These are phyloP conservation scores for Pyrenopolyporus hunteri DNA, from an alignment of 495 filamentous ascomycete species.

Conservation along the genomic window DNA sequence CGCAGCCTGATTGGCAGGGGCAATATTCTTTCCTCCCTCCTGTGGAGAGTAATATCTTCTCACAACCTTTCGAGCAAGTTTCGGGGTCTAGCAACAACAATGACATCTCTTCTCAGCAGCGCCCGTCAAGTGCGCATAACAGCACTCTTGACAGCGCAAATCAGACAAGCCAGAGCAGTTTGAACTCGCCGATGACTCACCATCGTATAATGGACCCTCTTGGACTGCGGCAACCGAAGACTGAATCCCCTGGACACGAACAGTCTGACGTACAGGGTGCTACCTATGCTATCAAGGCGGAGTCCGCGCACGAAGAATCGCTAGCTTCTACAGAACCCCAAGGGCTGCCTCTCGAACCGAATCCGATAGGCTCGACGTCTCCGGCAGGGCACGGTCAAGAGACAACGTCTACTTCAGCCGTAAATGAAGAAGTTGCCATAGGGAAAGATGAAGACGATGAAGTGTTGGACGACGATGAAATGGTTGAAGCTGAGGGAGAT, in stretches of 20 bases:
- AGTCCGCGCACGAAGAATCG: slow-evolving; percentile 53
- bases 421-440: slow-evolving; percentile 52
- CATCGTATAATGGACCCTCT: slow-evolving; percentile 51
- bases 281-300: slow-evolving; percentile 48
- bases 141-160: slow-evolving; percentile 43
- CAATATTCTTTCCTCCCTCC: slow-evolving; percentile 62
- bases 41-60: slow-evolving; percentile 56
- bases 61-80: slow-evolving; percentile 56
- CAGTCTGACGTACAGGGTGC: slow-evolving; percentile 47
- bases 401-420: slow-evolving; percentile 34
- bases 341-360: slow-evolving; percentile 49
- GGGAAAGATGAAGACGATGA: slow-evolving; percentile 63
- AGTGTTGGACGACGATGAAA: slow-evolving; percentile 56
- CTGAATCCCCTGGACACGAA: slow-evolving; percentile 43
- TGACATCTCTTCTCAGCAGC: slow-evolving; percentile 51
- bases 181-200: slow-evolving; percentile 47
- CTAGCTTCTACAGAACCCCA: slow-evolving; percentile 50
- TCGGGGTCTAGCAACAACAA: slow-evolving; percentile 48
- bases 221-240: slow-evolving; percentile 52
- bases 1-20: slow-evolving; percentile 66
- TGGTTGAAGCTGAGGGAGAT: slow-evolving; percentile 56
- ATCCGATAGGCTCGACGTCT: slow-evolving; percentile 49
- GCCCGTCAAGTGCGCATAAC: slow-evolving; percentile 47
- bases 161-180: slow-evolving; percentile 40
- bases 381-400: slow-evolving; percentile 48